Percentiles rank a stretch among this genome's conserved stretches.
These are phyloP conservation scores for Quercus variabilis DNA, from an alignment of 306 rosid species.

Conservation along the genomic window DNA sequence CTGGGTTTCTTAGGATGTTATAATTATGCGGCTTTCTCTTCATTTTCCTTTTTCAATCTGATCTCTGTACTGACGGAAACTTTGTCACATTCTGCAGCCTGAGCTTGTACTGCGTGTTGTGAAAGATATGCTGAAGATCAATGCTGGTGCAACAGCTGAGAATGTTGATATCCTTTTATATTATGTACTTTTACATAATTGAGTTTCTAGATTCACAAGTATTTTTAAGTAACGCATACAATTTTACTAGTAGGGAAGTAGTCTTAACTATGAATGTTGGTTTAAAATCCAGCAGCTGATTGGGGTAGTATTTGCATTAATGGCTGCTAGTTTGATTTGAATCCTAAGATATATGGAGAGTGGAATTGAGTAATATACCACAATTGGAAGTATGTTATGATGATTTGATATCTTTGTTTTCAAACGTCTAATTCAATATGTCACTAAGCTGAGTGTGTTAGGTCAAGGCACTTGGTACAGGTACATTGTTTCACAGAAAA, in stretches of 20 bases:
- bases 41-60: neutral
- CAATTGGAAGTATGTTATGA: neutral
- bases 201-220: neutral
- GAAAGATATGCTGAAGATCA: constrained; percentile 83
- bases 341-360: neutral
- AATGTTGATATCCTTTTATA: constrained; percentile 69
- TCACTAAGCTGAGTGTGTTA: neutral
- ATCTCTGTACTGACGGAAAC: neutral
- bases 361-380: neutral
- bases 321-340: neutral
- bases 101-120: constrained; percentile 92
- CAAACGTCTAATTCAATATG: neutral
- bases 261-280: neutral
- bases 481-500: neutral
- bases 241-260: neutral
- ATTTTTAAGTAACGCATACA: neutral
- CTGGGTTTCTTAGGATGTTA: neutral
- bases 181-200: neutral
- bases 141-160: constrained; percentile 72
- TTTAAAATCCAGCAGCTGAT: neutral
- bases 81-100: constrained; percentile 59
- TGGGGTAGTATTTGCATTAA: neutral
- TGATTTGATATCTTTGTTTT: neutral
- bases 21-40: neutral
- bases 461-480: neutral